Evolutionary conservation across 495 filamentous ascomycete genomes (phyloP), one percentile per base, ranked within the genome.

Genomic region (Aspergillus kassunensis): DNA sequence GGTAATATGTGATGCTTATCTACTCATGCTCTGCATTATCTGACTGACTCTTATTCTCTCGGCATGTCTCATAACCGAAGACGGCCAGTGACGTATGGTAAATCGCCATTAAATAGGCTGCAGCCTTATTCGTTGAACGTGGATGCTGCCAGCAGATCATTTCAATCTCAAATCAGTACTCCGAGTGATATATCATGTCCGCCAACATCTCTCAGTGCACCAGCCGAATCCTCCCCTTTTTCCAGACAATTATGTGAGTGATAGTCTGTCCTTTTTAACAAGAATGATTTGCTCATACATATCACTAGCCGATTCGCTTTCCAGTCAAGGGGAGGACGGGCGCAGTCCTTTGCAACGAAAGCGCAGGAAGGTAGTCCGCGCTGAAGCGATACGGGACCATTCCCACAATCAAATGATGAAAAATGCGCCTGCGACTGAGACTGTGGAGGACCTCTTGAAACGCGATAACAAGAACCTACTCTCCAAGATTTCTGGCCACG

Each of bases 61-160:
- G 44, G 15, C 13, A 60, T 60, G 57, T 25, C 45, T 19, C 44
- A 33, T 18, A 43, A 49, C 18, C 47, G 40, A 13, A 60, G 40
- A 43, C 48, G 33, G 31, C 44, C 37, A 21, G 53, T 55, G 44
- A 56, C 53, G 34, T 57, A 55, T 31, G 55, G 55, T 20, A 61
- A 58, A 46, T 44, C 44, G 11, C 34, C 15, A 2, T 40, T 23
- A 16, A 30, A 39, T 13, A 25, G 33, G 12, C 9, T 44, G 20
- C 31, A 37, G 7, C 31, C 33, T 20, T 39, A 45, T 33, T 3
- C 31, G 10, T 16, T 16, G 24, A 19, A 30, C 21, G 11, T 7
- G 23, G 48, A n/a, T 3, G 19, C 11, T 15, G 15, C 37, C 29
- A 29, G 24, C 4, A 36, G 13, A 24, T 8, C 6, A 31, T 20